Evolutionary conservation across 768 basidiomycete genomes (phyloP).

Genomic region (Kwoniella sp.): DNA sequence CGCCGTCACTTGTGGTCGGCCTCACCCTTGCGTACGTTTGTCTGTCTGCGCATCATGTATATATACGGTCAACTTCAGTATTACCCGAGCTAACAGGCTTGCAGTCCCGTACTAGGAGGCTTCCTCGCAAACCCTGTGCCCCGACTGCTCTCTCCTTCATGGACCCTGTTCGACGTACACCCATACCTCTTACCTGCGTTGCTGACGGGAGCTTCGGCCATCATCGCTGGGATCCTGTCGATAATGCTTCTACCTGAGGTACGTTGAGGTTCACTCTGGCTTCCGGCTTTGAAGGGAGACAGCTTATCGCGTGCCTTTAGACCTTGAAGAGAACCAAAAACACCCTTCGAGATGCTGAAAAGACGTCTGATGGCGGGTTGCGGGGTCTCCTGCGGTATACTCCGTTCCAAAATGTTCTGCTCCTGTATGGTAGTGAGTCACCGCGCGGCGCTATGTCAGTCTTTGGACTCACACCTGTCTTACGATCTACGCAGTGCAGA

Average conservation of each 20-base stretch:
- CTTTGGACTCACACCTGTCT: too few species aligned
- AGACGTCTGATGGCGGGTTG: constrained; percentile 10
- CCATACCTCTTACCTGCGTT: constrained; percentile 36
- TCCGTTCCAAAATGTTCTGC: constrained; percentile 30
- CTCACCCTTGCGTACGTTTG: constrained; percentile 26
- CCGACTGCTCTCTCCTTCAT: constrained; percentile 21
- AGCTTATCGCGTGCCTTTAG: constrained; percentile 3
- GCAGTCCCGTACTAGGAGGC: constrained; percentile 33
- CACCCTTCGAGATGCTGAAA: constrained; percentile 6
- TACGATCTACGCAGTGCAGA: constrained; percentile 22
- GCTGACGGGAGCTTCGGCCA: constrained; percentile 20
- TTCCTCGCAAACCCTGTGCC: constrained; percentile 32
- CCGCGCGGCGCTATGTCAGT: too few species aligned
- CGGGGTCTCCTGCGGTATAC: constrained; percentile 17
- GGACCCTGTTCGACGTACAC: constrained; percentile 15
- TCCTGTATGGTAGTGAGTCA: constrained; percentile 31
- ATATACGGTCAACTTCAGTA: too few species aligned
- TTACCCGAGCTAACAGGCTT: too few species aligned
- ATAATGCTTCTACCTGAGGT: constrained; percentile 23
- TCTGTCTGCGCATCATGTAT: too few species aligned
- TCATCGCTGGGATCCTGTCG: constrained; percentile 10
- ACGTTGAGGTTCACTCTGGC: neutral
- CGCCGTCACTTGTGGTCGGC: constrained; percentile 28
- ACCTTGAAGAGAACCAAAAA: constrained; percentile 19
- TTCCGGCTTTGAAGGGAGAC: neutral